These are phyloP conservation scores for Colletotrichum sp. DNA, from an alignment of 2,329 filamentous ascomycete species.

Conservation along the genomic window DNA sequence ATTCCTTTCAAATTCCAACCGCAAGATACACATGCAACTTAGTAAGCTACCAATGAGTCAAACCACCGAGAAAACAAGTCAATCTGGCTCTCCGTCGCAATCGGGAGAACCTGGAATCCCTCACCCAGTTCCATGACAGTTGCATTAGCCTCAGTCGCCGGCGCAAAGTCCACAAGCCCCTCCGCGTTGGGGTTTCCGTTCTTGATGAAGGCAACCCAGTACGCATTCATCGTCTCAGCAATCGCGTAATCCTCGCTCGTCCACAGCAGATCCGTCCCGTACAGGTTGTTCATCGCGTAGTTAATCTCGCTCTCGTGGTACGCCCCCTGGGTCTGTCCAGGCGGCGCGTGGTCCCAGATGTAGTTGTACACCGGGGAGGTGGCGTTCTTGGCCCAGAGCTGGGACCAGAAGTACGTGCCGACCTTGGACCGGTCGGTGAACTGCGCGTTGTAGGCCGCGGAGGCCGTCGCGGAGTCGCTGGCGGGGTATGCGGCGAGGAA, in stretches of 20 bases:
- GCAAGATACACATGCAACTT: background rate
- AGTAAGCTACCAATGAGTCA: background rate
- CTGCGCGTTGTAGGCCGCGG: background rate
- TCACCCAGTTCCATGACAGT: background rate
- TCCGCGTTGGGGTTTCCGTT: background rate
- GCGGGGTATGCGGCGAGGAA: background rate
- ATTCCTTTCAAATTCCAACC: background rate
- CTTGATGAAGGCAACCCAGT: background rate
- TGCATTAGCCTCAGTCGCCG: background rate
- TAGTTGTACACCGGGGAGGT: background rate
- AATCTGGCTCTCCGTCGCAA: background rate
- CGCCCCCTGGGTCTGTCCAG: constrained; percentile 35
- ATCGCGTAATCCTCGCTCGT: background rate
- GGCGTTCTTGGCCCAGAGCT: background rate
- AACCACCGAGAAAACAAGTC: background rate
- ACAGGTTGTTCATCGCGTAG: constrained; percentile 40
- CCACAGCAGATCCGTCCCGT: constrained; percentile 11
- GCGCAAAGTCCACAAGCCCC: background rate
- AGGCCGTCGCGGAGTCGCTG: background rate
- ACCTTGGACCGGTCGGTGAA: background rate
- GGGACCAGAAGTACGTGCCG: background rate
- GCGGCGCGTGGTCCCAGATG: constrained; percentile 8
- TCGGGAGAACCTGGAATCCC: background rate
- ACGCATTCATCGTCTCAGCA: background rate
- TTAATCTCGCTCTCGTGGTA: constrained; percentile 41